Evolutionary conservation across 495 filamentous ascomycete genomes (phyloP), one percentile per base, ranked within the genome.

Genomic region (Neurospora sp.): DNA sequence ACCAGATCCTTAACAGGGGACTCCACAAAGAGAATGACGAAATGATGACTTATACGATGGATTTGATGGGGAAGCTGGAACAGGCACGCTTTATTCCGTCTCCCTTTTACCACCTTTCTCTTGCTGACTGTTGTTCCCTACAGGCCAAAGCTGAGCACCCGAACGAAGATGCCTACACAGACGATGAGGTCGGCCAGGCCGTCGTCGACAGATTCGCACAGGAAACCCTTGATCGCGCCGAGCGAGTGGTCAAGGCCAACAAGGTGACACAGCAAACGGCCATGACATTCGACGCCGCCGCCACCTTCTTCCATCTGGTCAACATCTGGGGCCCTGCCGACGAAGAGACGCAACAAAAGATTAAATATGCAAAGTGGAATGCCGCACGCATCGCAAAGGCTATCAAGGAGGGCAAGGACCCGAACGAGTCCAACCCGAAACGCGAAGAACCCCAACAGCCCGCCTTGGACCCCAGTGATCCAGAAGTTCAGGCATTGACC

Each of bases 321-420:
- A 90, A 91, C 71, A 91, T 96, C 69, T 99, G 95, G 92, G 91
- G 89, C 0, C 79, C 88, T 5, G 83, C 88, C 38, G 93, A 97
- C 69, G 79, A 86, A 16, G 96, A 99, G 78, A 89, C 91, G 69
- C 88, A 89, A 53, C 89, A 92, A 35, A 97, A 97, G 83, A 92
- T 94, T 81, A 97, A 94, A 79, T 99, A 91, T 80, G 93, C 95
- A 46, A 98, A 98, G 81, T 98, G 92, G 86, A 97, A 99, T 80
- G 94, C 96, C 16, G 81, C 95, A 14, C 89, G 96, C 59, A 98
- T 99, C 78, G 85, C 89, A 3, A 97, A 94, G 83, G 96, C 95
- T 2, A 87, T 97, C 75, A 95, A 92, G 81, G 92, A 93, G 20
- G 94, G 94, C 61, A 91, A 93, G 73, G 95, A 99, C 79, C 94